phyloP scores from a whole-genome alignment of 208 protist species.

The Eutreptiella sp. region DNA sequence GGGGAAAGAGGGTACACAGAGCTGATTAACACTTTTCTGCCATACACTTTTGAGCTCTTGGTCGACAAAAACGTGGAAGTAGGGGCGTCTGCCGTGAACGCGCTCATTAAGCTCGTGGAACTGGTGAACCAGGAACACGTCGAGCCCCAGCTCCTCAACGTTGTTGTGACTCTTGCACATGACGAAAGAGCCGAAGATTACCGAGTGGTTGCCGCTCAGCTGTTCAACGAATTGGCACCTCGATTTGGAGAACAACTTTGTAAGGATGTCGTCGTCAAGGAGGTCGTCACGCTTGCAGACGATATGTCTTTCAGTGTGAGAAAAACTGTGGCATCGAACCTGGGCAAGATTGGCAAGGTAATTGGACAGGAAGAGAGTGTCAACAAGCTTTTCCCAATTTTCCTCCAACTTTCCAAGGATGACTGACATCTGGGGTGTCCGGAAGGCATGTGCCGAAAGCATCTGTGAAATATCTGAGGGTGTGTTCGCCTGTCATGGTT shows the following conservation, averaged over 20 bases:
- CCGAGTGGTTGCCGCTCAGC: conserved; percentile 39
- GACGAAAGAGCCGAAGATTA: conserved; percentile 48
- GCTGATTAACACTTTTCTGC: conserved; percentile 36
- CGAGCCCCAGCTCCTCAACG: conserved; percentile 33
- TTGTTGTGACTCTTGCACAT: conserved; percentile 40
- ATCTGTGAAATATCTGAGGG: conserved; percentile 30
- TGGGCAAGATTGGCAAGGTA: conserved; percentile 29
- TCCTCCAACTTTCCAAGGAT: conserved; percentile 42
- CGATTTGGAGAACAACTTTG: conserved; percentile 21
- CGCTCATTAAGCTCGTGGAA: conserved; percentile 37
- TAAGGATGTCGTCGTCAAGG: conserved; percentile 8
- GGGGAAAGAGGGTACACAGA: conserved; percentile 22
- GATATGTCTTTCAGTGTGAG: conserved; percentile 17
- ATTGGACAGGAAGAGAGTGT: conserved; percentile 35
- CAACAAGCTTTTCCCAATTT: conserved; percentile 40
- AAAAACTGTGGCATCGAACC: conserved; percentile 29
- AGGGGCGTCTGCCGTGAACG: conserved; percentile 32
- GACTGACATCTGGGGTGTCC: conserved; percentile 61
- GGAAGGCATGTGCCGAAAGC: conserved; percentile 54
- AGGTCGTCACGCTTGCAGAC: conserved; percentile 11
- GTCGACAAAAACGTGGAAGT: conserved; percentile 47
- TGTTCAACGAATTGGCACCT: conserved; percentile 25
- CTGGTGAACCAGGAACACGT: conserved; percentile 37
- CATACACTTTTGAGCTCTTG: conserved; percentile 42
- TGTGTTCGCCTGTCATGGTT: too few species aligned